These are phyloP conservation scores for Spathaspora girioi DNA, from an alignment of 805 yeast species.

Conservation along the genomic window DNA sequence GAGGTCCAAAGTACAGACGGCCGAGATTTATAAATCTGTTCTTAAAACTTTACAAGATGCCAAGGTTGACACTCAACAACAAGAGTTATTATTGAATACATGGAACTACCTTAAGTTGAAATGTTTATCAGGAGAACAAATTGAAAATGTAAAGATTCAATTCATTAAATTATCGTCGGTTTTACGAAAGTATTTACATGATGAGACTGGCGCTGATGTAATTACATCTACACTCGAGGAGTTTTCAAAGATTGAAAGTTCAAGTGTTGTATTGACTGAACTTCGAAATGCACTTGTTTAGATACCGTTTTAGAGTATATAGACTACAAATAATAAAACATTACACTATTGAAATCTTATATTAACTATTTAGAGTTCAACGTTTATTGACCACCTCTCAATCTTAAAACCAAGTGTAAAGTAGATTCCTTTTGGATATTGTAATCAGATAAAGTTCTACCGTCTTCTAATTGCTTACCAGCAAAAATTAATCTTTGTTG, in stretches of 20 bases:
- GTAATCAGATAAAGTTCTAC: constrained; percentile 98
- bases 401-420: constrained; percentile 90
- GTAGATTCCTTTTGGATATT: constrained; percentile 99
- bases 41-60: constrained; percentile 10
- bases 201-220: constrained; percentile 11
- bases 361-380: not conserved
- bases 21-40: constrained; percentile 33
- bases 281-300: constrained; percentile 5
- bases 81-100: constrained; percentile 17
- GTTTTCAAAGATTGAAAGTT: constrained; percentile 31
- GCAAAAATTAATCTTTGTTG: constrained; percentile 99
- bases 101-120: constrained; percentile 19
- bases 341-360: not conserved
- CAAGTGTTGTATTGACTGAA: constrained; percentile 46
- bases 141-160: constrained; percentile 60
- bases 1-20: constrained; percentile 52
- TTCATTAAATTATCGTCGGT: constrained; percentile 30
- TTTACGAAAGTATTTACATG: constrained; percentile 15
- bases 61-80: constrained; percentile 6
- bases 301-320: not conserved
- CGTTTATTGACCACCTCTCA: constrained; percentile 72
- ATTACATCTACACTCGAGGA: constrained; percentile 12
- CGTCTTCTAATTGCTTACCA: constrained; percentile 99
- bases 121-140: constrained; percentile 37
- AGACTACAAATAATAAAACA: not conserved